A percentile compares a stretch with the other conserved stretches of the same genome.
Conservation (phyloP, 2,329 filamentous ascomycete species). For the Sclerotiophoma versabilis region DNA sequence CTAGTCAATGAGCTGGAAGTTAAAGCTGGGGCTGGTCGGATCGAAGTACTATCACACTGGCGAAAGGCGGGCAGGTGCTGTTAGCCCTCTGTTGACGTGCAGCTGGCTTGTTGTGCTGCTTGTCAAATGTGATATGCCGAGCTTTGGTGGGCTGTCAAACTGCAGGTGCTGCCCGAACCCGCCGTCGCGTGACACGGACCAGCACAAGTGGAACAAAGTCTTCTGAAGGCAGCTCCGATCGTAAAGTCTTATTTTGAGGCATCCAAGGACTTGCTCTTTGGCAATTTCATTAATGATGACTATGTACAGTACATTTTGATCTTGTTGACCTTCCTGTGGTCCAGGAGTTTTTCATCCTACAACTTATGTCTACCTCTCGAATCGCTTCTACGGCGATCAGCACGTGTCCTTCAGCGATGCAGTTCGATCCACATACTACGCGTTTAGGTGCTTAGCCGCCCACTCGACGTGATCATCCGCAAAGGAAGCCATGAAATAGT, state of each 20-base stretch:
- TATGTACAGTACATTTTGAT: slow-evolving; percentile 3
- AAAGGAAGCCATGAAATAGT: slow-evolving; percentile 95
- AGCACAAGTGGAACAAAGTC: neutral
- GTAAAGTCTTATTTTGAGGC: neutral
- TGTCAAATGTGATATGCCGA: slow-evolving; percentile 13
- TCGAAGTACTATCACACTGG: slow-evolving; percentile 2
- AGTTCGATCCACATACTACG: slow-evolving; percentile 53
- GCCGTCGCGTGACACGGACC: slow-evolving; percentile 23
- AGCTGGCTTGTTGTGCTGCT: slow-evolving; percentile 10
- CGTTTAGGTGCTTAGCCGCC: slow-evolving; percentile 82
- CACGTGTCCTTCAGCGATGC: slow-evolving; percentile 4
- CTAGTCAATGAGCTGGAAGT: slow-evolving; percentile 9
- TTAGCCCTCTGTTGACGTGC: slow-evolving; percentile 10
- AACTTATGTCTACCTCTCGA: slow-evolving; percentile 35
- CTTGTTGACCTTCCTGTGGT: neutral
- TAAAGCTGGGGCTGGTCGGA: slow-evolving; percentile 8
- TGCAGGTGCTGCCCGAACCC: slow-evolving; percentile 10
- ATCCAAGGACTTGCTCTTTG: neutral
- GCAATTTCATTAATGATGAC: neutral
- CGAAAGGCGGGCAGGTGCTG: neutral
- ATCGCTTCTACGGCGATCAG: slow-evolving; percentile 47
- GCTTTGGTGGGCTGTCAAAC: slow-evolving; percentile 15
- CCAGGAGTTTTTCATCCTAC: slow-evolving; percentile 12
- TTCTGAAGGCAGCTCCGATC: neutral
- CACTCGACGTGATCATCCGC: slow-evolving; percentile 89